These are phyloP conservation scores for Wolfiporia cocos DNA, from an alignment of 1,284 basidiomycete genomes.

Conservation along the genomic window DNA sequence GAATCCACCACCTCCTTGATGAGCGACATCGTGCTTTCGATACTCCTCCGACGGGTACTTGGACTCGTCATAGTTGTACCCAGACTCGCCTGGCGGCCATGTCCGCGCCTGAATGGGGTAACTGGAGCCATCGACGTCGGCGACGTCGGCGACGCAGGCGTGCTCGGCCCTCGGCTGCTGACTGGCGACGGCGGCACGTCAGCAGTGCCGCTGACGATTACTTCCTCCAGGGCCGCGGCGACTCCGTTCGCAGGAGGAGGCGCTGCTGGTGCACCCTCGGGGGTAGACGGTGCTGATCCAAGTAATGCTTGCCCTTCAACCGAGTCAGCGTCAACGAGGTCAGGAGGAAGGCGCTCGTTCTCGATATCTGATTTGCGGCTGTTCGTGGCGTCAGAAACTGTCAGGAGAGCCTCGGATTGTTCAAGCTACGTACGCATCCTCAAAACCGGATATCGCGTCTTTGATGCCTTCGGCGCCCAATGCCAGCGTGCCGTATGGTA, in stretches of 20 bases:
- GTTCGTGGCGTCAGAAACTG: conserved; percentile 1
- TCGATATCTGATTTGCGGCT: conserved; percentile 98
- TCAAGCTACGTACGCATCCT: conserved; percentile 79
- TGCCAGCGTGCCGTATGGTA: conserved; percentile 86
- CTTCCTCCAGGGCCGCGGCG: conserved; percentile 42
- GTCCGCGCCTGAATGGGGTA: conserved; percentile 66
- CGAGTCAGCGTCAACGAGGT: conserved; percentile 85
- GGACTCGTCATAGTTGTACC: conserved; percentile 97
- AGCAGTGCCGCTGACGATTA: conserved; percentile 32
- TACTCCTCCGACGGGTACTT: conserved; percentile 84
- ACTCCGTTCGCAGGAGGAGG: conserved; percentile 51
- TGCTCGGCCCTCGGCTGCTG: conserved; percentile 18
- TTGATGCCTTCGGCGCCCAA: conserved; percentile 94
- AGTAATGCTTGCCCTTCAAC: conserved; percentile 65
- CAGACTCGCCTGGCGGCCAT: conserved; percentile 82
- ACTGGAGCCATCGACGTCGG: conserved; percentile 29
- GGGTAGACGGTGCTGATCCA: conserved; percentile 42
- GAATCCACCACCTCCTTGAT: conserved; percentile 83
- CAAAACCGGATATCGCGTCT: conserved; percentile 90
- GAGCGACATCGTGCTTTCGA: conserved; percentile 95
- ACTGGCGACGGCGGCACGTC: conserved; percentile 16
- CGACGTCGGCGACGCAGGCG: conserved; percentile 26
- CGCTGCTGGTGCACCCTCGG: conserved; percentile 38
- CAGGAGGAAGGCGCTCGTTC: conserved; percentile 94
- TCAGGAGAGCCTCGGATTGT: not conserved